Conservation (phyloP, 2,329 filamentous ascomycete species). For the Colletotrichum simmondsii region DNA sequence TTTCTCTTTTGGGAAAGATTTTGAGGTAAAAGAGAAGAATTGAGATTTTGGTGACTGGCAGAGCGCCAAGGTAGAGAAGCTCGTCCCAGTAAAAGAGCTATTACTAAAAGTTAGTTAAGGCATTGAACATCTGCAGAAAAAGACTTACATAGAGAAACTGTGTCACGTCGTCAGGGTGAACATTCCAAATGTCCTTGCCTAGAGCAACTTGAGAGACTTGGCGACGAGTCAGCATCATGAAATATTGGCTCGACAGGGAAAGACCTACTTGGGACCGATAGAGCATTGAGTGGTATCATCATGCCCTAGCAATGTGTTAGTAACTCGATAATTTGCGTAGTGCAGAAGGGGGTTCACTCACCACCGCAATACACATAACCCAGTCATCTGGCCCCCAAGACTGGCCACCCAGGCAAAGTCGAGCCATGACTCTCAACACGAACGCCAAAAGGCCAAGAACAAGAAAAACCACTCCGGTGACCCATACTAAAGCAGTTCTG, state of each 20-base stretch:
- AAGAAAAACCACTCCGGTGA: constrained; percentile 41
- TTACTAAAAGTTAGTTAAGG: background rate
- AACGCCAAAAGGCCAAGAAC: constrained; percentile 43
- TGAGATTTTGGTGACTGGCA: constrained; percentile 44
- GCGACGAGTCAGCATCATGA: constrained; percentile 35
- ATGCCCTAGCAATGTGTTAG: constrained; percentile 22
- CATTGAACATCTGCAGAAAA: rapidly evolving
- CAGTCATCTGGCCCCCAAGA: constrained; percentile 52
- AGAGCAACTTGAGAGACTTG: constrained; percentile 43
- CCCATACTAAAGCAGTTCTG: constrained; percentile 39
- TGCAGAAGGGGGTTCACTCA: constrained; percentile 34
- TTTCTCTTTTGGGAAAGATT: constrained; percentile 42
- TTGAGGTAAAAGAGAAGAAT: constrained; percentile 47
- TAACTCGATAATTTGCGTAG: background rate
- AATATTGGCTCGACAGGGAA: background rate
- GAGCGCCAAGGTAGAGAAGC: constrained; percentile 44
- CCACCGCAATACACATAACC: constrained; percentile 47
- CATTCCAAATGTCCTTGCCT: constrained; percentile 51
- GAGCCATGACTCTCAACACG: constrained; percentile 41
- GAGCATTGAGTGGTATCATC: constrained; percentile 25
- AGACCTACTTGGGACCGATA: constrained; percentile 15
- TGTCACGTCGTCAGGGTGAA: constrained; percentile 41
- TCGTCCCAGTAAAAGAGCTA: constrained; percentile 43
- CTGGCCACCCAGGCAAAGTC: constrained; percentile 39
- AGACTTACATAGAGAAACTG: constrained; percentile 42